Base-by-base conservation (phyloP, 1,139 yeast genomes). In the Geotrichum bryndzae region DNA sequence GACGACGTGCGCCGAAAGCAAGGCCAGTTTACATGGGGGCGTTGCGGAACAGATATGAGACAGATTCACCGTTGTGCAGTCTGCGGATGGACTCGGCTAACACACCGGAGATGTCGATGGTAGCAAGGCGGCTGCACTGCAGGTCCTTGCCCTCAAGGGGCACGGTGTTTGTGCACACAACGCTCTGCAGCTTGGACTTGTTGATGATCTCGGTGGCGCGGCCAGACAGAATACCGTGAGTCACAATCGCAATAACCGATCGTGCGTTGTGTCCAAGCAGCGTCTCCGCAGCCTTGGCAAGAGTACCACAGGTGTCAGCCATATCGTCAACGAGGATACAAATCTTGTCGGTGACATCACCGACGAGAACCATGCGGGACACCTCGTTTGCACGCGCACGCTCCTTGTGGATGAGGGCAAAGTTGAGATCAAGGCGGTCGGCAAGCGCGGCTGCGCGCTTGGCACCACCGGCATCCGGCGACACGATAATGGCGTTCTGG, bases 381-480 rank as follows among this genome's bases (percentile, higher is more conserved):
- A 92, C 96, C 74, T 91, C 97, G 74, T 94, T 94, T 55, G 98
- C 97, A 66, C 92, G 83, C 53, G 94, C 95, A 72, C 99, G 84
- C 77, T 94, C 99, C 77, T 94, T 94, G 77, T 94, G 99, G 70
- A 94, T 94, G 74, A 94, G 84, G 15, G 99, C 98, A 77, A 94
- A 94, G 76, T 91, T 91, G 70, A 92, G 81, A 74, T 92, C 98
- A 67, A 94, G 80, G 67, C 91, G 83, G 75, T 94, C 98, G 58
- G 98, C 98, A 68, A 94, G 80, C 8, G 94, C 90, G 1, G 99
- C 98, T 11, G 96, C 99, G 72, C 64, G 52, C 76, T 94, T 94
- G 64, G 99, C 99, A 63, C 99, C 99, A 70, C 99, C 99, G 3
- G 99, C 99, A 78, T 94, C 99, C 2, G 99, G 99, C 0, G 97